These are phyloP conservation scores for Suhomyces chickasaworum DNA, from an alignment of 1,139 yeast species.

Conservation along the genomic window DNA sequence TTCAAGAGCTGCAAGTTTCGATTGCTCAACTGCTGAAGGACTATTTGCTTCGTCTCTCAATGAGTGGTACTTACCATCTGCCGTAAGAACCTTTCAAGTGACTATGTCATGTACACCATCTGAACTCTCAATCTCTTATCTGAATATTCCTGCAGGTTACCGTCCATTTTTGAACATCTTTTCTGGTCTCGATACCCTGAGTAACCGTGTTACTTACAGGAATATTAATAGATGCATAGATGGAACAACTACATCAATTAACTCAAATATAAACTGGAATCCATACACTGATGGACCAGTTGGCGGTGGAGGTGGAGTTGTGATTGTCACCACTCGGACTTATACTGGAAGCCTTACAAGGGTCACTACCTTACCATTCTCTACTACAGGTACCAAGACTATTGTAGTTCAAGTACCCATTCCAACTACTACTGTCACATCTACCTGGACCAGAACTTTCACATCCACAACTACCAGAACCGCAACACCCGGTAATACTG, in stretches of 20 bases:
- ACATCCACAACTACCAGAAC: slow-evolving; percentile 13
- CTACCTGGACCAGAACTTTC: slow-evolving; percentile 14
- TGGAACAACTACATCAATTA: neutral
- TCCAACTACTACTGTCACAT: slow-evolving; percentile 15
- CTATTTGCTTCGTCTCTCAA: slow-evolving; percentile 27
- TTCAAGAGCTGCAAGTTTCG: slow-evolving; percentile 16
- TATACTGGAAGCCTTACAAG: slow-evolving; percentile 12
- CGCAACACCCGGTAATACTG: slow-evolving; percentile 13
- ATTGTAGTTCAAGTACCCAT: slow-evolving; percentile 19
- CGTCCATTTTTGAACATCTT: slow-evolving; percentile 27
- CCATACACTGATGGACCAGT: slow-evolving; percentile 17
- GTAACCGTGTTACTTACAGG: slow-evolving; percentile 3
- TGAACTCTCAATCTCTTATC: slow-evolving; percentile 19
- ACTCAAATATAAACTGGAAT: neutral
- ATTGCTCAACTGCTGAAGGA: slow-evolving; percentile 25
- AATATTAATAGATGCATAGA: neutral
- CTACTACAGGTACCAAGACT: slow-evolving; percentile 15
- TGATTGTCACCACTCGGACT: slow-evolving; percentile 24
- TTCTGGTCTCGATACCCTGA: slow-evolving; percentile 11
- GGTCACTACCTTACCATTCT: slow-evolving; percentile 19
- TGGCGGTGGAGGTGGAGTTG: slow-evolving; percentile 19
- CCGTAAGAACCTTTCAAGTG: slow-evolving; percentile 9
- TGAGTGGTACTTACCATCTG: slow-evolving; percentile 25
- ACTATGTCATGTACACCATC: slow-evolving; percentile 20
- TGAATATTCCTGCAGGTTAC: slow-evolving; percentile 34